Conservation (phyloP, 1,284 basidiomycete species). For the Coniferiporia weirii region DNA sequence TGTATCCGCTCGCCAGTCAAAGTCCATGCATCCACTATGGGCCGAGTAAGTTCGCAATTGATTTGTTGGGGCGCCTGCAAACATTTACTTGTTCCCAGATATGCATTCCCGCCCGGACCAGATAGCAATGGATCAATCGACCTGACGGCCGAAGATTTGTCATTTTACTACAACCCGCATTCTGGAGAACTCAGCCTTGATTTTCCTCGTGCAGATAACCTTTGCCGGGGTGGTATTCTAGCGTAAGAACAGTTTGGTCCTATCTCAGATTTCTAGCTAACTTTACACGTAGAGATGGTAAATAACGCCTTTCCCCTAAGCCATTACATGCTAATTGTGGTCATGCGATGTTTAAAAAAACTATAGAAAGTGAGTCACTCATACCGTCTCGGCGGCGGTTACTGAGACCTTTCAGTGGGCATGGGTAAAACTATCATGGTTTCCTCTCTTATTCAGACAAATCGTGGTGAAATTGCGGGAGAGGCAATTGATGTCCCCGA, state of each 20-base stretch:
- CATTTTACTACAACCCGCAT: slow-evolving; percentile 87
- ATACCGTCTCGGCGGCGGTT: not conserved
- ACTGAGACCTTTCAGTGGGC: slow-evolving; percentile 51
- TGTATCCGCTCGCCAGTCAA: slow-evolving; percentile 61
- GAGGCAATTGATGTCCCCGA: slow-evolving; percentile 28
- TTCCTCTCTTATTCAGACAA: slow-evolving; percentile 85
- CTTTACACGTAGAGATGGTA: slow-evolving; percentile 48
- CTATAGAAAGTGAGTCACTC: slow-evolving; percentile 26
- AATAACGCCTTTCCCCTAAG: slow-evolving; percentile 17
- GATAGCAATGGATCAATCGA: slow-evolving; percentile 49
- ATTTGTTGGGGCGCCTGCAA: not conserved
- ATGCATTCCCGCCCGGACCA: slow-evolving; percentile 59
- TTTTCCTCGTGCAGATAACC: slow-evolving; percentile 80
- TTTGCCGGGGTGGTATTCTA: slow-evolving; percentile 81
- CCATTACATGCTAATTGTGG: not conserved
- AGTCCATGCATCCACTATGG: slow-evolving; percentile 92
- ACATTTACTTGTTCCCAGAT: slow-evolving; percentile 41
- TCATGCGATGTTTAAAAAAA: not conserved
- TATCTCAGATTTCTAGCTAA: not conserved
- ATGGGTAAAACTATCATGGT: slow-evolving; percentile 99
- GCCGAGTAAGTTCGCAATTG: slow-evolving; percentile 62
- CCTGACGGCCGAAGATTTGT: slow-evolving; percentile 60
- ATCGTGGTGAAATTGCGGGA: slow-evolving; percentile 41
- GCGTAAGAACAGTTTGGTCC: slow-evolving; percentile 52
- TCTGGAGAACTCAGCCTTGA: slow-evolving; percentile 91